phyloP scores from a whole-genome alignment of 2,329 filamentous ascomycete species.

The Alternaria incomplexa region DNA sequence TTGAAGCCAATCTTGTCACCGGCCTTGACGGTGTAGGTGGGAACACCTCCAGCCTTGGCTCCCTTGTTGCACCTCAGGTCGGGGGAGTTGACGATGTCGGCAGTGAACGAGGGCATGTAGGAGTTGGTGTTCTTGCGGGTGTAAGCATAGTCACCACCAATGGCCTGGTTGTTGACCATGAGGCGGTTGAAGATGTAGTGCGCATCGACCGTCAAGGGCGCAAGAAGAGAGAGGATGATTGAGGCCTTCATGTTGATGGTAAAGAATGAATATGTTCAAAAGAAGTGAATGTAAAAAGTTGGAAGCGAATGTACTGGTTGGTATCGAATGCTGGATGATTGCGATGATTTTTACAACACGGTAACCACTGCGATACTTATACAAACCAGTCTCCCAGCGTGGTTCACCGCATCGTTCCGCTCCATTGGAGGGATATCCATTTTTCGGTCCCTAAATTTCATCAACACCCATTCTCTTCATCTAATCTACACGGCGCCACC shows the following conservation, averaged over 20 bases:
- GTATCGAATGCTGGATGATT: conserved; percentile 12
- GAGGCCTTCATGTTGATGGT: conserved; percentile 37
- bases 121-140: conserved; percentile 45
- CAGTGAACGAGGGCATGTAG: conserved; percentile 41
- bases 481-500: conserved; percentile 1
- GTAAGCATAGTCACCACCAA: conserved; percentile 44
- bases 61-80: conserved; percentile 48
- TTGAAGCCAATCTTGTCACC: conserved; percentile 60
- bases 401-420: not conserved
- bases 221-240: conserved; percentile 33
- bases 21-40: conserved; percentile 47
- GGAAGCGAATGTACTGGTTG: conserved; percentile 6
- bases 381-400: not conserved
- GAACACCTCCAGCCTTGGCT: conserved; percentile 39
- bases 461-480: conserved; percentile 9
- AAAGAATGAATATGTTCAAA: conserved; percentile 13
- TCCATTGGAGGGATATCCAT: conserved; percentile 1
- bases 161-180: conserved; percentile 39
- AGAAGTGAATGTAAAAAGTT: conserved; percentile 13
- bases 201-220: conserved; percentile 32
- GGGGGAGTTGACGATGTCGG: conserved; percentile 40
- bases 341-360: conserved; percentile 3
- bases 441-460: not conserved
- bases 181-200: conserved; percentile 49
- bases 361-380: conserved; percentile 1